Evolutionary conservation across 2,329 filamentous ascomycete species (phyloP).

Genomic region (Fusarium abutilonis): DNA sequence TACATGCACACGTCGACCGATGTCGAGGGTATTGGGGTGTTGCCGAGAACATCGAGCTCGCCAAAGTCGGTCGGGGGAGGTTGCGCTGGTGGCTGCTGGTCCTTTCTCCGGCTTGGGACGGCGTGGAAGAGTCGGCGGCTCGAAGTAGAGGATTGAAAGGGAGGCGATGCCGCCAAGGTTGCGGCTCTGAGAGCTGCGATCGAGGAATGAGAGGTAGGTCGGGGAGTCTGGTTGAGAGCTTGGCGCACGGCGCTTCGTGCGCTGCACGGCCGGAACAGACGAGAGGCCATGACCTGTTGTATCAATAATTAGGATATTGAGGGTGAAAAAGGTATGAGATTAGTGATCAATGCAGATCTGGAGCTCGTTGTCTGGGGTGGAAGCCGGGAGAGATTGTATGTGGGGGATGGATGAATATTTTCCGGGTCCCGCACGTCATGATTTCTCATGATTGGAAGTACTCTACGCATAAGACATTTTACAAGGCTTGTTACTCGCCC

Average conservation of each 20-base stretch:
- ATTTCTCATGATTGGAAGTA: slow-evolving; percentile 4
- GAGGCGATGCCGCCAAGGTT: neutral
- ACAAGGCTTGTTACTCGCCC: neutral
- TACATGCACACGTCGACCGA: slow-evolving; percentile 82
- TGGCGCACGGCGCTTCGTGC: slow-evolving; percentile 38
- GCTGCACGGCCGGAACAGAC: slow-evolving; percentile 34
- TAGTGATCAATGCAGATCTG: slow-evolving; percentile 1
- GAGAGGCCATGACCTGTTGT: slow-evolving; percentile 34
- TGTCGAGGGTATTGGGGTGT: slow-evolving; percentile 79
- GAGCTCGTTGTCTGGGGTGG: slow-evolving; percentile 3
- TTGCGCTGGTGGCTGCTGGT: slow-evolving; percentile 44
- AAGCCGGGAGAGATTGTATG: slow-evolving; percentile 23
- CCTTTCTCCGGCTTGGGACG: slow-evolving; percentile 28
- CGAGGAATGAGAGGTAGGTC: slow-evolving; percentile 22
- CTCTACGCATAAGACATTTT: neutral
- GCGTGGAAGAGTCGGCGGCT: slow-evolving; percentile 38
- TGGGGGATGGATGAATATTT: slow-evolving; percentile 42
- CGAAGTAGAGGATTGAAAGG: slow-evolving; percentile 1
- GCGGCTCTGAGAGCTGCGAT: slow-evolving; percentile 26
- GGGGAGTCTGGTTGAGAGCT: slow-evolving; percentile 26
- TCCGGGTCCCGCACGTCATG: slow-evolving; percentile 45
- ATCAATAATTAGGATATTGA: neutral
- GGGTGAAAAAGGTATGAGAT: neutral
- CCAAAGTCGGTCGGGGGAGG: slow-evolving; percentile 70
- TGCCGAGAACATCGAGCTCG: slow-evolving; percentile 80